Base-by-base conservation (phyloP, 2,329 filamentous ascomycete species). In the Aureobasidium uvarum region DNA sequence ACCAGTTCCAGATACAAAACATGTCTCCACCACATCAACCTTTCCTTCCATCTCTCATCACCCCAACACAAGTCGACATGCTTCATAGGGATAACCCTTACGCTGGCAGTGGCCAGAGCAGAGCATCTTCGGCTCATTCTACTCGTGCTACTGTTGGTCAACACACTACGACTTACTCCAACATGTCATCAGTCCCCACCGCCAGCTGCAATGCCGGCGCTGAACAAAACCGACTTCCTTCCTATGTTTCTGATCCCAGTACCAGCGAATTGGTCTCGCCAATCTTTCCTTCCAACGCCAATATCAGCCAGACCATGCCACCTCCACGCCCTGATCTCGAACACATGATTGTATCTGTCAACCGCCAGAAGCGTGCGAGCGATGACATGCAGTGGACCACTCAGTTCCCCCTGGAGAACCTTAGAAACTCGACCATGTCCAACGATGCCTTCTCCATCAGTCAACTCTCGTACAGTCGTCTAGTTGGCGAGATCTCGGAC, bases 351-450 rank as follows among this genome's bases (percentile, higher is more conserved):
- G 54, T 58, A 2, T 58, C 54, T 3, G 23, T 58, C 23, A 58
- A 58, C 54, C 54, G 54, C 38, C 54, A 58, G 10, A 58, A 58
- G 38, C 2, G 33, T 11, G 10, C 25, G 6, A 58, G 38, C 23
- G 54, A 58, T 4, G 54, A 58, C 38, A 31, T 39, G 36, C 20
- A 58, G 3, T 58, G 54, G 54, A 58, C 54, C 8, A 43, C 54
- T 43, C 54, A 58, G 11, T 58, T 58, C 3, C 54, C 38, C 8
- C 7, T 58, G 16, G 14, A 58, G 7, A n/a, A 58, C 1, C 54
- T 58, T 10, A 39, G 52, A 25, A 43, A 3, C 23, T 28, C 33
- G n/a, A 38, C 31, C 1, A 39, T 13, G 33, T 11, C 25, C 8
- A 16, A 11, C 54, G 14, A 14, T 8, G 1, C 31, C 4, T 13